Evolutionary conservation across 768 basidiomycete species (phyloP).

Genomic region (Pleurotus pulmonarius): DNA sequence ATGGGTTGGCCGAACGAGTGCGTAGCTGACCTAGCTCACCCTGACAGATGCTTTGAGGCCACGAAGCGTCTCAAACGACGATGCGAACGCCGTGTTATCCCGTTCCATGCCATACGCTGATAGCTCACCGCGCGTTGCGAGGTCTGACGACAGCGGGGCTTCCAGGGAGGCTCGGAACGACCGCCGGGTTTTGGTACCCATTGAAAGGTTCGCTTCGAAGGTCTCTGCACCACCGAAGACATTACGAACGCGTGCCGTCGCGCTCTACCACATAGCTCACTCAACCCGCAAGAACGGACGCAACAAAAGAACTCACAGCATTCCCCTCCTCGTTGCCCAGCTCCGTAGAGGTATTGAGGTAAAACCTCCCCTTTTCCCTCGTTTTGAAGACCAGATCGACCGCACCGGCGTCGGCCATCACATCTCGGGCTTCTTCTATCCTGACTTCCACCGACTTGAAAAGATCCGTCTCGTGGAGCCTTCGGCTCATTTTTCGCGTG

Average conservation of each 20-base stretch:
- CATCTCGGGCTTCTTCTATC: constrained; percentile 54
- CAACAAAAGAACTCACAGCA: constrained; percentile 58
- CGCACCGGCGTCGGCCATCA: constrained; percentile 52
- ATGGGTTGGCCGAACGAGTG: constrained; percentile 4
- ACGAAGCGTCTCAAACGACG: constrained; percentile 59
- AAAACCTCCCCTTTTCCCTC: constrained; percentile 72
- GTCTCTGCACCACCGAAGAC: constrained; percentile 90
- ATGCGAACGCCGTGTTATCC: constrained; percentile 78
- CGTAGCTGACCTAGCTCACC: constrained; percentile 61
- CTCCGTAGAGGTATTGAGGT: constrained; percentile 81
- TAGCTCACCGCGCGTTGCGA: constrained; percentile 69
- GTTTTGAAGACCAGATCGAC: constrained; percentile 81
- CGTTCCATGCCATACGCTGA: constrained; percentile 70
- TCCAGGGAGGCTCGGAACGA: constrained; percentile 72
- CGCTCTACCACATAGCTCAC: constrained; percentile 41
- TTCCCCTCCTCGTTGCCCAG: constrained; percentile 91
- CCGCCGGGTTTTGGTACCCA: constrained; percentile 84
- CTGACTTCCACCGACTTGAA: constrained; percentile 66
- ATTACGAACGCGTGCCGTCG: constrained; percentile 80
- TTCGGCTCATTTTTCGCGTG: constrained; percentile 60
- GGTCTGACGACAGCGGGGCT: constrained; percentile 55
- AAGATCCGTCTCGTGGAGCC: constrained; percentile 71
- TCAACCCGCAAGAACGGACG: background rate
- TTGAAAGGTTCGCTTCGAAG: constrained; percentile 75
- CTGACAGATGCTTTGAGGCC: constrained; percentile 67